These are phyloP conservation scores for Purpureocillium takamizusanense DNA, from an alignment of 2,329 filamentous ascomycete genomes.

Conservation along the genomic window DNA sequence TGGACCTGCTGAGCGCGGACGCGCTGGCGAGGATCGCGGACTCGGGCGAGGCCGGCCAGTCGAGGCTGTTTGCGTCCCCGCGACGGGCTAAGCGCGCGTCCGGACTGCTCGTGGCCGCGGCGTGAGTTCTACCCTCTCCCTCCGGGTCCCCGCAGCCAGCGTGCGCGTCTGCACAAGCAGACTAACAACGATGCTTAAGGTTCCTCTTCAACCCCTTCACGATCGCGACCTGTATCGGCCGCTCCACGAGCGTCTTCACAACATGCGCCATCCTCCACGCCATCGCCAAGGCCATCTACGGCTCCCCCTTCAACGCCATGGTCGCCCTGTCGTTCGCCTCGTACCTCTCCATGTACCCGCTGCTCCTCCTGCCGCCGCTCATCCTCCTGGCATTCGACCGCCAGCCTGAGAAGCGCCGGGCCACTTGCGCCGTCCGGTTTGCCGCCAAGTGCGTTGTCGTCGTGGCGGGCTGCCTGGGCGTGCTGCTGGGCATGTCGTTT, in stretches of 20 bases:
- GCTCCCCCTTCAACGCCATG: slow-evolving; percentile 66
- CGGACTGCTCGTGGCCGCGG: slow-evolving; percentile 66
- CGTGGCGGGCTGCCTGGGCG: slow-evolving; percentile 44
- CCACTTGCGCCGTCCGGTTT: slow-evolving; percentile 38
- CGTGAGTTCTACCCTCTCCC: slow-evolving; percentile 39
- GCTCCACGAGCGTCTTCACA: slow-evolving; percentile 82
- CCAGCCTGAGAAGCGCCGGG: slow-evolving; percentile 25
- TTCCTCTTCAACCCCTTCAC: slow-evolving; percentile 95
- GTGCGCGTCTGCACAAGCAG: not conserved
- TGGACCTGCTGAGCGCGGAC: slow-evolving; percentile 76
- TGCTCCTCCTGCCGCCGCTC: slow-evolving; percentile 76
- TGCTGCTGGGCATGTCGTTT: slow-evolving; percentile 63
- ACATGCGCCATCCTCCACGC: slow-evolving; percentile 81
- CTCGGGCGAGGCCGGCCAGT: slow-evolving; percentile 68
- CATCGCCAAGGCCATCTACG: slow-evolving; percentile 69
- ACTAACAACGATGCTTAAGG: slow-evolving; percentile 36
- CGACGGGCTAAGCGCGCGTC: slow-evolving; percentile 68
- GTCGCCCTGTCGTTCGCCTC: slow-evolving; percentile 79
- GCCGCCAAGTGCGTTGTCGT: slow-evolving; percentile 41
- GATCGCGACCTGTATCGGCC: slow-evolving; percentile 79
- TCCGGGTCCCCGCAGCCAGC: too few species aligned
- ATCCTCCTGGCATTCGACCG: slow-evolving; percentile 73
- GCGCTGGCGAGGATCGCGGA: slow-evolving; percentile 72
- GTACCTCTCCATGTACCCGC: slow-evolving; percentile 87
- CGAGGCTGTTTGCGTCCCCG: slow-evolving; percentile 68